These are phyloP conservation scores for Neurospora sp. DNA, from an alignment of 495 filamentous ascomycete species.

Conservation along the genomic window DNA sequence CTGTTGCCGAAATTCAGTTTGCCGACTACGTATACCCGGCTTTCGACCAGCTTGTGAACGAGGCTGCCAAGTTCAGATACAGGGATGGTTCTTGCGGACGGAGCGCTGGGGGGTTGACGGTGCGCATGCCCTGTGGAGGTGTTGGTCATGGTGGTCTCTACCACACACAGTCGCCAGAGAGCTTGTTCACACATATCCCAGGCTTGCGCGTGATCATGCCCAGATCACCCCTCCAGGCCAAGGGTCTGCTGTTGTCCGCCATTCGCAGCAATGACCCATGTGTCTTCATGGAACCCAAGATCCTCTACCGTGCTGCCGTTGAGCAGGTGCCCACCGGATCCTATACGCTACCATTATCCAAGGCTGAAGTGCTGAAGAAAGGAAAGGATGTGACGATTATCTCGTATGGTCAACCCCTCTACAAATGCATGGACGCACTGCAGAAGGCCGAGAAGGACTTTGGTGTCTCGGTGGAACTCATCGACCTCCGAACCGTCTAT, in stretches of 20 bases:
- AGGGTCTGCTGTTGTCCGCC: constrained; percentile 77
- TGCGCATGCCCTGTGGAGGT: constrained; percentile 88
- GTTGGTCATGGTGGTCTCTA: constrained; percentile 97
- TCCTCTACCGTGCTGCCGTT: constrained; percentile 86
- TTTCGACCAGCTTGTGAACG: constrained; percentile 96
- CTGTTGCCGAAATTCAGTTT: constrained; percentile 95
- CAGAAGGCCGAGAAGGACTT: constrained; percentile 71
- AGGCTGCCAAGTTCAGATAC: constrained; percentile 89
- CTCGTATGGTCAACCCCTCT: constrained; percentile 87
- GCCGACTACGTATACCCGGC: constrained; percentile 96
- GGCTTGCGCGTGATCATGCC: constrained; percentile 86
- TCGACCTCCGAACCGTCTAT: constrained; percentile 86
- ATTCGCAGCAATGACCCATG: constrained; percentile 81
- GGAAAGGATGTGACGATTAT: constrained; percentile 80
- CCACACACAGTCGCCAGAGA: constrained; percentile 89
- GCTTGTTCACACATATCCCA: constrained; percentile 85
- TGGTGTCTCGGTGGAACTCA: constrained; percentile 73
- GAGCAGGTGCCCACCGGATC: constrained; percentile 82
- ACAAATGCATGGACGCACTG: constrained; percentile 75
- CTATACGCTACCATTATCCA: constrained; percentile 78
- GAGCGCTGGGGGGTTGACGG: constrained; percentile 68
- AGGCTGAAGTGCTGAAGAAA: constrained; percentile 78
- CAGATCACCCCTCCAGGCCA: constrained; percentile 82
- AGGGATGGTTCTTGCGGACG: constrained; percentile 64
- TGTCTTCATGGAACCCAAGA: constrained; percentile 95